Evolutionary conservation across 345 rosid genomes (phyloP).

Genomic region (Sonneratia caseolaris): DNA sequence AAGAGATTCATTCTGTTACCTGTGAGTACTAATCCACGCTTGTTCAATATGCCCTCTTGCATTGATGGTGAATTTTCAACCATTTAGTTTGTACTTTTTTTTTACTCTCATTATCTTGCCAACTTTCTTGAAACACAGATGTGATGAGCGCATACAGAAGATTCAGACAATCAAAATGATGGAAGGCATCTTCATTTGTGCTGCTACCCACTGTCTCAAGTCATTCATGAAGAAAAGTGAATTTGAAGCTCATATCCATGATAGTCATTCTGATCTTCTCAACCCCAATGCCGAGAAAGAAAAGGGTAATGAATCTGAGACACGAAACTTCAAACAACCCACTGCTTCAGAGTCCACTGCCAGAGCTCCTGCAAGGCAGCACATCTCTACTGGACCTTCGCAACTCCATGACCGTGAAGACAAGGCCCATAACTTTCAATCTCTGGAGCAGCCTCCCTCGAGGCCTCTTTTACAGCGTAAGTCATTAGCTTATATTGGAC

Average conservation of each 20-base stretch:
- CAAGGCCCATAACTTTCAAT: slow-evolving; percentile 37
- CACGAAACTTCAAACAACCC: slow-evolving; percentile 58
- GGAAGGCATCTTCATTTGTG: slow-evolving; percentile 97
- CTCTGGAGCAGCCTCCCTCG: slow-evolving; percentile 43
- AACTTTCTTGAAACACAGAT: slow-evolving; percentile 27
- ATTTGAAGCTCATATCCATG: slow-evolving; percentile 70
- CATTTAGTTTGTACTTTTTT: background rate
- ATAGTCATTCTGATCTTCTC: slow-evolving; percentile 53
- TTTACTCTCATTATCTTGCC: background rate
- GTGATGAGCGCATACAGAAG: slow-evolving; percentile 94
- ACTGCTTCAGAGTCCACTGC: slow-evolving; percentile 57
- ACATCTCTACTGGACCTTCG: slow-evolving; percentile 39
- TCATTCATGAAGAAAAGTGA: slow-evolving; percentile 76
- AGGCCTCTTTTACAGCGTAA: slow-evolving; percentile 47
- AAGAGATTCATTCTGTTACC: slow-evolving; percentile 89
- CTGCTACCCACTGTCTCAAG: slow-evolving; percentile 95
- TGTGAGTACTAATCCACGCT: slow-evolving; percentile 38
- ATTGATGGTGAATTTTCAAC: background rate
- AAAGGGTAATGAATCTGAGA: slow-evolving; percentile 62
- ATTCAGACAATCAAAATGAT: slow-evolving; percentile 93
- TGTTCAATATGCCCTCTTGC: background rate
- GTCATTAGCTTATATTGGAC: slow-evolving; percentile 41
- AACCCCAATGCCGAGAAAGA: slow-evolving; percentile 62
- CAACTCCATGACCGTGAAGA: slow-evolving; percentile 54
- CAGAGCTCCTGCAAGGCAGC: slow-evolving; percentile 50